These are phyloP conservation scores for Trichoderma cornu-damae DNA, from an alignment of 2,329 filamentous ascomycete species.

Conservation along the genomic window DNA sequence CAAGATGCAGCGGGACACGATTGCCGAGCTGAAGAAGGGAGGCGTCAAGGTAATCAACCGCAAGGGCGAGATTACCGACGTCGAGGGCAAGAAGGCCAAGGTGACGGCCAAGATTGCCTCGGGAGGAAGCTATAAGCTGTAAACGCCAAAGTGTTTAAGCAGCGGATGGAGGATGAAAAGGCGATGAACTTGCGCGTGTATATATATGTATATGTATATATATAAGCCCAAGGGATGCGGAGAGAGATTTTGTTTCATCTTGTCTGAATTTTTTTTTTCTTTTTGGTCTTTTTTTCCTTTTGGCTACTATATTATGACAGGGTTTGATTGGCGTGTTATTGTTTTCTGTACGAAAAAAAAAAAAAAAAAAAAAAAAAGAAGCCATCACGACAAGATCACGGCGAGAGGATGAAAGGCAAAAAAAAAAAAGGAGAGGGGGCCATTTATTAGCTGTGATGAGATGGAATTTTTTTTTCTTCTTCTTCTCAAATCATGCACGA, in stretches of 20 bases:
- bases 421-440: not conserved
- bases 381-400: not conserved
- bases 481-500: not conserved
- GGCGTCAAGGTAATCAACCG: slow-evolving; percentile 89
- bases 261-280: not conserved
- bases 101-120: slow-evolving; percentile 42
- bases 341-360: no score
- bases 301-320: not conserved
- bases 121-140: slow-evolving; percentile 60
- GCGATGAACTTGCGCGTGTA: not conserved
- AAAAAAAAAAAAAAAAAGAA: not conserved
- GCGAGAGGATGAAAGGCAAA: not conserved
- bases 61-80: slow-evolving; percentile 77
- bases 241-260: not conserved
- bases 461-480: not conserved
- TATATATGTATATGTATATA: not conserved
- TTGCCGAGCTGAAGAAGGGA: slow-evolving; percentile 71
- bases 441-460: not conserved
- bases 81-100: slow-evolving; percentile 72
- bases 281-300: not conserved
- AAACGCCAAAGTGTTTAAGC: slow-evolving; percentile 20
- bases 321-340: not conserved
- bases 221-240: not conserved
- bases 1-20: slow-evolving; percentile 43
- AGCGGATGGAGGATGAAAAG: not conserved